Conservation (phyloP, 2,329 filamentous ascomycete genomes). For the Colletotrichum australisinense region DNA sequence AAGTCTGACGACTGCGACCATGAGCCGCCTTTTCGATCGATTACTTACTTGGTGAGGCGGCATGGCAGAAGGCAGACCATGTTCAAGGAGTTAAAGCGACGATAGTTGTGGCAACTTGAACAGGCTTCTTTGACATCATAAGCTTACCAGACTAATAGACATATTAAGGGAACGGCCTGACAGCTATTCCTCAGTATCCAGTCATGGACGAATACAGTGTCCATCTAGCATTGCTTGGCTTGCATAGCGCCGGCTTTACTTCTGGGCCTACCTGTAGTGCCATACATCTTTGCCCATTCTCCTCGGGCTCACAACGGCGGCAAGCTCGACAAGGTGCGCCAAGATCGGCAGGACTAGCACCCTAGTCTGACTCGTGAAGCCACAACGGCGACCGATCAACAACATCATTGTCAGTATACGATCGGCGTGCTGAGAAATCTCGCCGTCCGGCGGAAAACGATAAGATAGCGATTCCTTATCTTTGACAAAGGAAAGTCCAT, state of each 20-base stretch:
- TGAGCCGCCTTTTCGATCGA: too few species aligned
- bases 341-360: not conserved
- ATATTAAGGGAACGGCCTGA: too few species aligned
- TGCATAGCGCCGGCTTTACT: not conserved
- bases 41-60: too few species aligned
- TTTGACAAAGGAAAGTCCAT: not conserved
- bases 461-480: not conserved
- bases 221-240: not conserved
- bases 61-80: too few species aligned
- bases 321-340: not conserved
- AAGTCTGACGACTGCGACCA: too few species aligned
- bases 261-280: not conserved
- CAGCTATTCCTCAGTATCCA: too few species aligned
- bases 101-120: too few species aligned
- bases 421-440: not conserved
- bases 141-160: too few species aligned
- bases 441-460: not conserved
- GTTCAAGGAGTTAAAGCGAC: too few species aligned
- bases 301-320: not conserved
- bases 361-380: not conserved
- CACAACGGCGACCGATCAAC: not conserved
- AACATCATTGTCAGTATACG: not conserved
- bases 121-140: too few species aligned
- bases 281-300: not conserved
- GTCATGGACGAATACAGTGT: too few species aligned